Percentiles rank a stretch among this genome's conserved stretches.
These are phyloP conservation scores for Vaccinium macrocarpon DNA, from an alignment of 148 eudicot genomes.

Conservation along the genomic window DNA sequence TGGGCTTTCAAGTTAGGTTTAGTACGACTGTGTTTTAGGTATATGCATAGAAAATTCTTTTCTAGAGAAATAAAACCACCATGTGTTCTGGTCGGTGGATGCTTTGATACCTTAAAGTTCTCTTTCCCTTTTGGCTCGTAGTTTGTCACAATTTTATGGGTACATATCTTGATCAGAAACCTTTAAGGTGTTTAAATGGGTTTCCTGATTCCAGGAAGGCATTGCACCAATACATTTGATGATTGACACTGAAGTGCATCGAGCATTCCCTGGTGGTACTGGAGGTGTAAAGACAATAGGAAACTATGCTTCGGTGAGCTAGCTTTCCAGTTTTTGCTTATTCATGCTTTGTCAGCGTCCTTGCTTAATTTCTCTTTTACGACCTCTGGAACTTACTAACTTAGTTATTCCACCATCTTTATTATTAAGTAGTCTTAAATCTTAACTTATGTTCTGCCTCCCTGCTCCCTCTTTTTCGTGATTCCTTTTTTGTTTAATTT, in stretches of 20 bases:
- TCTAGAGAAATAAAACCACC: neutral
- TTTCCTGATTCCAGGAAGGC: conserved; percentile 50
- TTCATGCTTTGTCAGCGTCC: neutral
- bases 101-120: neutral
- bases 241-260: conserved; percentile 87
- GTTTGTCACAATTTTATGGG: neutral
- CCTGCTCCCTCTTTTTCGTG: too few species aligned
- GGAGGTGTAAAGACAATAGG: conserved; percentile 92
- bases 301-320: conserved; percentile 87
- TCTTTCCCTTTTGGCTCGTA: neutral
- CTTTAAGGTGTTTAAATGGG: too few species aligned
- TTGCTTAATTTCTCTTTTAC: conserved; percentile 1
- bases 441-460: neutral
- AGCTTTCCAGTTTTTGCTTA: conserved; percentile 8
- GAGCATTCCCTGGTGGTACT: conserved; percentile 97
- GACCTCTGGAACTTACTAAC: neutral
- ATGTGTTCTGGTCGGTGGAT: neutral
- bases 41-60: neutral
- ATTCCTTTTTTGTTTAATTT: neutral
- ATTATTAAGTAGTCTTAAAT: neutral
- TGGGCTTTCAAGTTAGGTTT: neutral
- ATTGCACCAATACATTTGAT: conserved; percentile 84
- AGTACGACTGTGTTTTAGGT: too few species aligned
- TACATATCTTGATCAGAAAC: too few species aligned
- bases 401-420: neutral